Evolutionary conservation across 257 asterid genomes (phyloP), one percentile per base, ranked within the genome.

Genomic region (Echites panduratus): DNA sequence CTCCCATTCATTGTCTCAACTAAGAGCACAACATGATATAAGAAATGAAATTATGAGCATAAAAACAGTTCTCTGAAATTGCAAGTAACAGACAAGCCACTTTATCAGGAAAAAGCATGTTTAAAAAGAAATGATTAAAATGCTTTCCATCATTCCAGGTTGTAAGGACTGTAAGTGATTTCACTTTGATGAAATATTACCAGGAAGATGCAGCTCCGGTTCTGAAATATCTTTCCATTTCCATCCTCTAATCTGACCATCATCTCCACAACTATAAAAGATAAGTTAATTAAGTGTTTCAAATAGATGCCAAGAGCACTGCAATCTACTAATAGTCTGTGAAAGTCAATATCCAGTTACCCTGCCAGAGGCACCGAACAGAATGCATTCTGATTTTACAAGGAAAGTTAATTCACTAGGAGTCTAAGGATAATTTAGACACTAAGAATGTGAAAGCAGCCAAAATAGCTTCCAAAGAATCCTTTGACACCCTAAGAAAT

Each of bases 221-320:
- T 73, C 89, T 72, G 84, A 62, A 47, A 87, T 75, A 38, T 83
- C 92, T 59, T 83, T 82, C 97, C 93, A 88, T 74, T 87, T 91
- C 99, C 97, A 94, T 83, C 99, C 99, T 75, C 86, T 85, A 57
- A 94, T 84, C 50, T 89, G 89, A 27, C 99, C 99, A 89, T 94
- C 98, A 83, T 89, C 97, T 50, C 99, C 99, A 74, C 99, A 94
- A 82, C 99, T 94, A 80, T 70, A 82, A 74, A 76, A 80, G 40
- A 65, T 58, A 79, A 27, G 50, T 52, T 17, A 63, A 62, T 40
- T 61, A 49, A 26, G 19, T 54, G n/a, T 8, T 52, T 9, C 44
- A 1, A 12, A n/a, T 5, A 53, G 12, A 48, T 1, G 17, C 6
- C 38, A 50, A 24, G 5, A 56, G 22, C 9, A 17, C 20, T 70